Evolutionary conservation across 2,329 filamentous ascomycete species (phyloP), one percentile per base, ranked within the genome.

Genomic region (Exophiala spinifera): DNA sequence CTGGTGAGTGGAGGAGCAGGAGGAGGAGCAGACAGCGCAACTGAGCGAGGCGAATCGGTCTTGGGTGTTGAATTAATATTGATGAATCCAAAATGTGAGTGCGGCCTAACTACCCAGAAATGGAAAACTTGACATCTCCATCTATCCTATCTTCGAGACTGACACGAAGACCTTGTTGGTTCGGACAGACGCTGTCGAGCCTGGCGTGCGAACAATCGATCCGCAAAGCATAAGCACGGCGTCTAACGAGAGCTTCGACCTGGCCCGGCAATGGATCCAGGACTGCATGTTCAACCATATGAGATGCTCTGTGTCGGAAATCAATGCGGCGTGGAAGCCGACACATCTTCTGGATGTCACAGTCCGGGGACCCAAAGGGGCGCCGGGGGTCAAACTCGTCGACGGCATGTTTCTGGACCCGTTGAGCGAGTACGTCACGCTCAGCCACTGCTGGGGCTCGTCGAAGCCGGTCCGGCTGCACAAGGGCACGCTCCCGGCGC

Each of bases 201-300:
- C 61, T 3, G 61, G 61, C 13, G 62, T 64, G 3, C 53, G 62
- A 15, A 62, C 54, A 5, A 62, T 63, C 34, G 52, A 60, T 57
- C 20, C 53, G 8, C 33, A 36, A 40, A 59, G 61, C 3, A 55
- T 57, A 21, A 62, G 52, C 25, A 64, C 61, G 14, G 60, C 52
- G 17, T 62, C 59, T 4, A 48, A 53, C 23, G 61, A 63, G 49
- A 61, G 57, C 20, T 56, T 64, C 37, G 60, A 61, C 17, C 52
- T 64, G 17, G 62, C 62, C 21, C 56, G 48, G 36, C 57, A 62
- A 39, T 64, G 61, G 62, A 60, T 63, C 34, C 55, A 62, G 43
- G 62, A 64, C 42, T 64, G 62, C 48, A 59, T 58, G 1, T 64
- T 63, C 55, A 61, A 63, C 49, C 62, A 64, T 39, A 64, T 64